Conservation (phyloP, 371 early-diverging fungal genomes). For the Mortierella sp. region DNA sequence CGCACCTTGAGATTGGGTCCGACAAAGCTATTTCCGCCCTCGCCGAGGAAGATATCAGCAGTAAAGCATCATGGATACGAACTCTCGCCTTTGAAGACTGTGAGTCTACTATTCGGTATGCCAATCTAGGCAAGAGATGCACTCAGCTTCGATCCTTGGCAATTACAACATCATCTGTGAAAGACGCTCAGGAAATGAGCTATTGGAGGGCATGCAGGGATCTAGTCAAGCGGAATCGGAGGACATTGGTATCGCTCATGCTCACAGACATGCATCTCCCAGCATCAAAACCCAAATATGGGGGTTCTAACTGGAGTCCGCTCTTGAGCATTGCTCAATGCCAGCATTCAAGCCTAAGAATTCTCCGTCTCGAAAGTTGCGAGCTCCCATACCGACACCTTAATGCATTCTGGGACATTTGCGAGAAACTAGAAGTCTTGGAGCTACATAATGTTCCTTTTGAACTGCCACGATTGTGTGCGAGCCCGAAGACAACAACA, state of each 20-base stretch:
- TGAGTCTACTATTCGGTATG: background rate
- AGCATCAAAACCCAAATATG: background rate
- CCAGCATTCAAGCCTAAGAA: background rate
- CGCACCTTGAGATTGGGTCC: background rate
- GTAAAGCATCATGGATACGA: background rate
- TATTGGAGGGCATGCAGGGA: slow-evolving; percentile 1
- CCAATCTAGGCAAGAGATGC: background rate
- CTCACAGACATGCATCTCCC: background rate
- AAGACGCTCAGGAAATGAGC: background rate
- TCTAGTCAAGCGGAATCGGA: background rate
- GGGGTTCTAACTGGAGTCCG: background rate
- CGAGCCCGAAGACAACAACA: background rate
- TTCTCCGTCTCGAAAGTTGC: background rate
- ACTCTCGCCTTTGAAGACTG: background rate
- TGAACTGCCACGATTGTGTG: background rate
- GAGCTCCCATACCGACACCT: slow-evolving; percentile 3
- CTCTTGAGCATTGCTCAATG: background rate
- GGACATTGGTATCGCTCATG: background rate
- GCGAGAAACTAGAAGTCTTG: background rate
- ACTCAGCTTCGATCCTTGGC: background rate
- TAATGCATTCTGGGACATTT: slow-evolving; percentile 8
- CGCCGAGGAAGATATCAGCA: background rate
- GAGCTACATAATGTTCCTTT: background rate
- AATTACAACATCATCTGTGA: background rate
- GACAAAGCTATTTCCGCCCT: background rate